A percentile compares a stretch with the other conserved stretches of the same genome.
Evolutionary conservation across 1,284 basidiomycete genomes (phyloP).

Genomic region (Clitocybe nebularis): DNA sequence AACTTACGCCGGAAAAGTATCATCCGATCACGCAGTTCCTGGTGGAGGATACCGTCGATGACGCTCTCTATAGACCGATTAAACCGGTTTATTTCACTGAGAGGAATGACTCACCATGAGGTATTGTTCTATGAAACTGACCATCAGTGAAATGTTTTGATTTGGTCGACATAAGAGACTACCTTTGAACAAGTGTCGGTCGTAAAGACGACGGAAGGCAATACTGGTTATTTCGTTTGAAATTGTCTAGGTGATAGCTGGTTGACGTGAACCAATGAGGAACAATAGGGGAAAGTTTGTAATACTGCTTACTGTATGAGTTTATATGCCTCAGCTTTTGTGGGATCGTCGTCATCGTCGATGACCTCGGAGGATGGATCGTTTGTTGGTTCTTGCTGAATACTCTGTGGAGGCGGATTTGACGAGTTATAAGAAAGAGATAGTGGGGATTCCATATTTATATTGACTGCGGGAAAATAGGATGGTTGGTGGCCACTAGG

Average conservation of each 20-base stretch:
- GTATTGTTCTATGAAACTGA: slow-evolving; percentile 57
- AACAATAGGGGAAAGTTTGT: background rate
- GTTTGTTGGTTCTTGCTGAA: slow-evolving; percentile 22
- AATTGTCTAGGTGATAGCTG: slow-evolving; percentile 87
- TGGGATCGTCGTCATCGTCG: slow-evolving; percentile 61
- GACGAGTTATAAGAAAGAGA: slow-evolving; percentile 41
- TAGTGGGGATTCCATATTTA: slow-evolving; percentile 51
- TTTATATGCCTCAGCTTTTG: slow-evolving; percentile 74
- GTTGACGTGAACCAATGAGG: slow-evolving; percentile 1
- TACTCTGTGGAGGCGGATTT: slow-evolving; percentile 7
- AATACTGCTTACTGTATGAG: slow-evolving; percentile 75
- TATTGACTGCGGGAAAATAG: slow-evolving; percentile 54
- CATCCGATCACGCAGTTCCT: slow-evolving; percentile 84
- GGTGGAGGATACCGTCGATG: slow-evolving; percentile 86
- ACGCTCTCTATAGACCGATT: slow-evolving; percentile 58
- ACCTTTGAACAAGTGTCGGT: slow-evolving; percentile 83
- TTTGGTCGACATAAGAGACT: slow-evolving; percentile 3
- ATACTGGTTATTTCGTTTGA: slow-evolving; percentile 75
- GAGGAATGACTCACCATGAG: slow-evolving; percentile 59
- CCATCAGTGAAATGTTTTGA: slow-evolving; percentile 11
- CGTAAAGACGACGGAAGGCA: slow-evolving; percentile 84
- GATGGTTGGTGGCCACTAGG: slow-evolving; percentile 46
- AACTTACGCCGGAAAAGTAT: slow-evolving; percentile 75
- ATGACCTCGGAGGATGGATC: slow-evolving; percentile 30
- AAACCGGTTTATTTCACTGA: slow-evolving; percentile 2